Evolutionary conservation across 2,329 filamentous ascomycete species (phyloP), one percentile per base, ranked within the genome.

Genomic region (Akanthomyces lecanii): DNA sequence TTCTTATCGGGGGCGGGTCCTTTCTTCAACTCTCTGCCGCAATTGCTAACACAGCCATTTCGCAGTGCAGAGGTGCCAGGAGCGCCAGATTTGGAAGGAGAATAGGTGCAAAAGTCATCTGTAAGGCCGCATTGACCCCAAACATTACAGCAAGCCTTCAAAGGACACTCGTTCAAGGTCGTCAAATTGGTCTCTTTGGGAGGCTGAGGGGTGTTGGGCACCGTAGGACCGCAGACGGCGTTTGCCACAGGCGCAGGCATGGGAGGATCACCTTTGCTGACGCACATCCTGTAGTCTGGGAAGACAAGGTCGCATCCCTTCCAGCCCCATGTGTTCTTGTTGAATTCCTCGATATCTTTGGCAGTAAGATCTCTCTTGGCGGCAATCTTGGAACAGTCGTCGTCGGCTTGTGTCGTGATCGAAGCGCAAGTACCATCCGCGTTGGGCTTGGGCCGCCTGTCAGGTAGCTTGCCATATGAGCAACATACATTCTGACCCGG

Each of bases 111-210:
- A 66, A 81, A 81, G 16, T 78, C 78, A 1, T 66, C 65, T 0
- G 77, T 78, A 1, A 73, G 73, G 5, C 80, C 80, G 28, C 81
- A 83, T 54, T 78, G 72, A 0, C 80, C 81, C 71, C 77, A 78
- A 21, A 71, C 69, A 14, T 75, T 72, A 66, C 77, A 79, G 66
- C 77, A 79, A 0, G 72, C 74, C 30, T 78, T 78, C 0, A 81
- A 69, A 0, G 77, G 77, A 64, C 81, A 84, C 0, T 74, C 77
- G 64, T 82, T 84, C 6, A 83, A 68, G 10, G 70, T 66, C 0
- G 71, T 65, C 4, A 81, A 51, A 21, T 71, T 68, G 16, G 67
- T 73, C n/a, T 72, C 74, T 14, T 71, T 67, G 0, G 68, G 18
- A 0, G 78, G 75, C 12, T 67, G 53, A 11, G 66, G 55, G 0